These are phyloP conservation scores for Umbelopsis isabellina DNA, from an alignment of 192 early-diverging fungal species.

Conservation along the genomic window DNA sequence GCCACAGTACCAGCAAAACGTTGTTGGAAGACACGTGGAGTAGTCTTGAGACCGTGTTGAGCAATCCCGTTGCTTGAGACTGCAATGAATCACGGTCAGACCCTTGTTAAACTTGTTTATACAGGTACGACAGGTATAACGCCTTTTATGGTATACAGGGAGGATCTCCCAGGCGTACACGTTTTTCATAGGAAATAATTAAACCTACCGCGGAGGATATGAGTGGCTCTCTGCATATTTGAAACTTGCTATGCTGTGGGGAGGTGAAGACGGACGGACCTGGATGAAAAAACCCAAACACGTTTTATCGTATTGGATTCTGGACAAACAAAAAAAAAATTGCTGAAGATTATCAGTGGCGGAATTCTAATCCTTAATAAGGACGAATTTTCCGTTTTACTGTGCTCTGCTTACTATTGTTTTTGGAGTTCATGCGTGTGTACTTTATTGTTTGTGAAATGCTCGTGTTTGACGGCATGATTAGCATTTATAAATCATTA, in stretches of 20 bases:
- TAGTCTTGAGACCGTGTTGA: neutral
- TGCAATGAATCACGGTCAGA: neutral
- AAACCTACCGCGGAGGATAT: constrained; percentile 4
- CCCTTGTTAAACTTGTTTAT: neutral
- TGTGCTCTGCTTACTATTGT: no score
- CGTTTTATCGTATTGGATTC: neutral
- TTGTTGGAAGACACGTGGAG: constrained; percentile 1
- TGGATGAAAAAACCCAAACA: neutral
- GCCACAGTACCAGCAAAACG: neutral
- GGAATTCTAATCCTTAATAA: neutral
- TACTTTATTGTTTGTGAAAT: neutral
- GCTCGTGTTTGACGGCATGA: neutral
- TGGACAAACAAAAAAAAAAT: constrained; percentile 9
- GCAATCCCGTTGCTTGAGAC: neutral
- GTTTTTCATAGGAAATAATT: no score
- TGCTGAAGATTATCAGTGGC: constrained; percentile 1
- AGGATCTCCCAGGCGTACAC: neutral
- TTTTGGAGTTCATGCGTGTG: no score
- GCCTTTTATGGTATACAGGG: constrained; percentile 17
- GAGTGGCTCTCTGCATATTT: constrained; percentile 16
- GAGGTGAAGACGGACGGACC: neutral
- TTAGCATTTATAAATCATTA: neutral
- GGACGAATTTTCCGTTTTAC: no score
- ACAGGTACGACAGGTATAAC: neutral
- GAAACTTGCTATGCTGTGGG: neutral